Percentiles rank a stretch among this genome's conserved stretches.
Evolutionary conservation across 495 filamentous ascomycete genomes (phyloP).

Genomic region (Penicillium salamii): DNA sequence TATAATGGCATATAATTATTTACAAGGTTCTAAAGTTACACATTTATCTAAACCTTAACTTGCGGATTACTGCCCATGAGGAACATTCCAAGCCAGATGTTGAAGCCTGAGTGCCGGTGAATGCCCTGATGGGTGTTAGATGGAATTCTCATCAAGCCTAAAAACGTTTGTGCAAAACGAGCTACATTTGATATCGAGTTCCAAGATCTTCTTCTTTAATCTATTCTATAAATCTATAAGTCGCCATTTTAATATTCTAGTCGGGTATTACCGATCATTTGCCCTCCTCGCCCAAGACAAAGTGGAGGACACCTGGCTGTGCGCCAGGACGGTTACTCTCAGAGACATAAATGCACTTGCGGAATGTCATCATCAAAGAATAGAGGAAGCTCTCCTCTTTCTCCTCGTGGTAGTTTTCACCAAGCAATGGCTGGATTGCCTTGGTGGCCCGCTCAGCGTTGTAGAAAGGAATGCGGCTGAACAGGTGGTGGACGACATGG

Average conservation of each 20-base stretch:
- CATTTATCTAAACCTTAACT: too few relatives aligned
- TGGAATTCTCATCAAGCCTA: too few relatives aligned
- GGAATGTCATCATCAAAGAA: conserved; percentile 21
- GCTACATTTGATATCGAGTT: too few relatives aligned
- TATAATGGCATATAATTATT: too few relatives aligned
- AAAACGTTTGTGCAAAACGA: too few relatives aligned
- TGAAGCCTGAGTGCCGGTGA: too few relatives aligned
- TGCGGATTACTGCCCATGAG: too few relatives aligned
- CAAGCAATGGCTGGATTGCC: conserved; percentile 80
- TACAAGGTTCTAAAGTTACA: too few relatives aligned
- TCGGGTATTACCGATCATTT: neutral
- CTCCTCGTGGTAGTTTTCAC: conserved; percentile 72
- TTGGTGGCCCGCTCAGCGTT: conserved; percentile 81
- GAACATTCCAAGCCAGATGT: too few relatives aligned
- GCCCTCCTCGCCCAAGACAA: conserved; percentile 9
- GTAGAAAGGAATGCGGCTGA: conserved; percentile 83
- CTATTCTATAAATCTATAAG: neutral
- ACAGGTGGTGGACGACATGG: conserved; percentile 85
- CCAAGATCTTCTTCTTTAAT: too few relatives aligned
- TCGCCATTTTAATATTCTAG: neutral
- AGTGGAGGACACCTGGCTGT: conserved; percentile 19
- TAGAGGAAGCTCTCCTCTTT: conserved; percentile 30
- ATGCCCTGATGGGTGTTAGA: too few relatives aligned
- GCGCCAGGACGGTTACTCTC: neutral
- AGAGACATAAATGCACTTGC: conserved; percentile 25